A percentile compares a stretch with the other conserved stretches of the same genome.
Conservation (phyloP, 495 filamentous ascomycete genomes). For the Platismatia glauca region DNA sequence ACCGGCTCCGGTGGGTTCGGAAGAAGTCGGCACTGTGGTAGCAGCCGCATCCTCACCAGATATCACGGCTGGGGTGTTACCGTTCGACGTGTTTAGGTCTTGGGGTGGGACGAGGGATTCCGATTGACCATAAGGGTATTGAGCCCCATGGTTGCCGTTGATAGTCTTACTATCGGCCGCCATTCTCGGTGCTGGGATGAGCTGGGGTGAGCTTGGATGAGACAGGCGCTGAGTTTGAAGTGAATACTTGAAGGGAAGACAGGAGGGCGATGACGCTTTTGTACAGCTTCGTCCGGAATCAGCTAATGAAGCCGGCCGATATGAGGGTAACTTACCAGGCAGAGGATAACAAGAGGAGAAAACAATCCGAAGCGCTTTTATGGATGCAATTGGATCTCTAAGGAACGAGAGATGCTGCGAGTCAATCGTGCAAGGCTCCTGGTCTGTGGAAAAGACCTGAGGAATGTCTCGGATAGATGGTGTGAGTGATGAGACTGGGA, state of each 20-base stretch:
- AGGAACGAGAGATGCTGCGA: not conserved
- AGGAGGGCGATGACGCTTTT: not conserved
- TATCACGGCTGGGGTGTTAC: not conserved
- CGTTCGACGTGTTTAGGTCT: constrained; percentile 27
- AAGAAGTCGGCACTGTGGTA: constrained; percentile 28
- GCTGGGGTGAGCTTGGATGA: too few relatives aligned
- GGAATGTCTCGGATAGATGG: not conserved
- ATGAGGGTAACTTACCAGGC: not conserved
- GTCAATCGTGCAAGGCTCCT: constrained; percentile 7
- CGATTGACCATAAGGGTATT: constrained; percentile 10
- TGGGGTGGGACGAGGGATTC: constrained; percentile 38
- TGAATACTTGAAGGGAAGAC: not conserved
- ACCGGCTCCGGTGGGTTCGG: constrained; percentile 32
- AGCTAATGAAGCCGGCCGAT: not conserved
- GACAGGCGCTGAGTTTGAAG: not conserved
- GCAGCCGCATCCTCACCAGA: constrained; percentile 10
- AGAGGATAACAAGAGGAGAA: not conserved
- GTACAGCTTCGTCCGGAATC: constrained; percentile 1
- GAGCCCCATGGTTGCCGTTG: constrained; percentile 20
- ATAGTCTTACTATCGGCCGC: constrained; percentile 19
- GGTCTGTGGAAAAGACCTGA: not conserved
- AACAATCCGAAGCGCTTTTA: constrained; percentile 10
- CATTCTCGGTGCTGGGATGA: constrained; percentile 8
- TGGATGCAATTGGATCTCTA: constrained; percentile 4
- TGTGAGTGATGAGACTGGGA: not conserved